A percentile compares a stretch with the other conserved stretches of the same genome.
phyloP scores from a whole-genome alignment of 2,329 filamentous ascomycete genomes.

The Colletotrichum sp. region DNA sequence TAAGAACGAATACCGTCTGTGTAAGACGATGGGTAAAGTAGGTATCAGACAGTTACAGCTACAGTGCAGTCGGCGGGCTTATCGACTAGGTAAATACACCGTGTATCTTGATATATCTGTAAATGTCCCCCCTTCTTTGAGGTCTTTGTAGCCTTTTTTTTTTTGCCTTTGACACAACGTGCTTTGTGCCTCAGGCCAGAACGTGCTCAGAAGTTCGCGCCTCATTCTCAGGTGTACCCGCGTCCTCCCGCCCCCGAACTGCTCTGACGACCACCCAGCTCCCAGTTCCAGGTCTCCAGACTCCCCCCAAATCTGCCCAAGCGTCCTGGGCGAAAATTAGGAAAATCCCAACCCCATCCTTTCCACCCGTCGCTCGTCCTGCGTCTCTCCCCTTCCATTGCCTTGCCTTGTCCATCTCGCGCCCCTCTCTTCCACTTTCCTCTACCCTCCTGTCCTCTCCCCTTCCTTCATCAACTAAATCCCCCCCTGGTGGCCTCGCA shows the following conservation, averaged over 20 bases:
- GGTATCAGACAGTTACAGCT: background rate
- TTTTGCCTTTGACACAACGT: background rate
- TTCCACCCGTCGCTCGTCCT: constrained; percentile 15
- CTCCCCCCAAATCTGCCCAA: constrained; percentile 20
- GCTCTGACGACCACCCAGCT: background rate
- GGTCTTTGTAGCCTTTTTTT: background rate
- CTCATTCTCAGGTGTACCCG: constrained; percentile 19
- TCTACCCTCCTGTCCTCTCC: background rate
- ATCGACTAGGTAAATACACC: background rate
- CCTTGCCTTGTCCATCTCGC: constrained; percentile 4
- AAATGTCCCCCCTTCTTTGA: background rate
- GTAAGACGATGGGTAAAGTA: background rate
- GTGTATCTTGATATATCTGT: background rate
- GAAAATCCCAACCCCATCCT: constrained; percentile 31
- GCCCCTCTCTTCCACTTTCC: constrained; percentile 7
- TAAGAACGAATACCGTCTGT: background rate
- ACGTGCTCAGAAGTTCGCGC: constrained; percentile 19
- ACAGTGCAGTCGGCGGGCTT: background rate
- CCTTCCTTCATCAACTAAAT: constrained; percentile 8
- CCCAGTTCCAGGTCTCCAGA: constrained; percentile 13
- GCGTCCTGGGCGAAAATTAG: constrained; percentile 25
- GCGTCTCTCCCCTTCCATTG: constrained; percentile 11
- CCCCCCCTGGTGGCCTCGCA: constrained; percentile 17
- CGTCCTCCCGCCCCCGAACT: background rate
- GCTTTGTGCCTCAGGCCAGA: constrained; percentile 15